Conservation (phyloP, 2,329 filamentous ascomycete genomes). For the Colletotrichum graminicola region DNA sequence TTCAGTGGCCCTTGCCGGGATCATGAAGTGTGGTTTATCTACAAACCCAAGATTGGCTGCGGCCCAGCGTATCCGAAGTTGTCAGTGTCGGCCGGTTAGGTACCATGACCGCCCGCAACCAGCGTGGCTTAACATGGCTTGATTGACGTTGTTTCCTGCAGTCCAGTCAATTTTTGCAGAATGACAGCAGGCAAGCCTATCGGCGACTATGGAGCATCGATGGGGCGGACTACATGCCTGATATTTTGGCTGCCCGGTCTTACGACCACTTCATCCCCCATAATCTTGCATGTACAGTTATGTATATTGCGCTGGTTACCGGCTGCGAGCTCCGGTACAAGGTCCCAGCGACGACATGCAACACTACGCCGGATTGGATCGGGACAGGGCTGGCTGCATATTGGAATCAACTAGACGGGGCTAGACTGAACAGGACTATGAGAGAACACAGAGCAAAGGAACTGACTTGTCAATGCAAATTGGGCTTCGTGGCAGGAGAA, state of each 20-base stretch:
- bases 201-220: background rate
- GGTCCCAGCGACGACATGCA: background rate
- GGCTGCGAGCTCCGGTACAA: background rate
- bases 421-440: background rate
- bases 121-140: background rate
- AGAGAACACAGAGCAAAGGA: background rate
- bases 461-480: background rate
- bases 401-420: background rate
- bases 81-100: background rate
- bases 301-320: background rate
- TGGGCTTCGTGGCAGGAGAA: conserved; percentile 1
- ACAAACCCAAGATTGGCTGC: background rate
- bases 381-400: conserved; percentile 1
- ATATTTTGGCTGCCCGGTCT: background rate
- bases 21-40: too few relatives aligned
- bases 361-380: background rate
- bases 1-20: background rate
- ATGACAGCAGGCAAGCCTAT: background rate
- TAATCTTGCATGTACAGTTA: background rate
- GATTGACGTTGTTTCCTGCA: background rate
- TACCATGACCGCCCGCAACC: background rate
- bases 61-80: background rate
- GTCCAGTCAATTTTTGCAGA: background rate
- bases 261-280: background rate
- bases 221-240: background rate